Evolutionary conservation across 257 asterid genomes (phyloP).

Genomic region (Lycium barbarum): DNA sequence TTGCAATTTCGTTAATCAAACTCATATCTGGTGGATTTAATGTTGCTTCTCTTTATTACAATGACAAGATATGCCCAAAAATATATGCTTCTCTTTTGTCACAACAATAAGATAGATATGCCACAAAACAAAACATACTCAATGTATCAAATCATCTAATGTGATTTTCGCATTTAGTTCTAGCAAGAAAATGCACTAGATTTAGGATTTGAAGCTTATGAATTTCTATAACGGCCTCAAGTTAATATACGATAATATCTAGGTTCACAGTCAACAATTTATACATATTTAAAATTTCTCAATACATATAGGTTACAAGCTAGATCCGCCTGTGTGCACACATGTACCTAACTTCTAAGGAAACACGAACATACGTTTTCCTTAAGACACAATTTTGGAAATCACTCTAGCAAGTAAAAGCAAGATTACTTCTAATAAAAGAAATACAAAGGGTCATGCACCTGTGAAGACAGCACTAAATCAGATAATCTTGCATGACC

Average conservation of each 20-base stretch:
- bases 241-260: too few relatives aligned
- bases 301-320: too few relatives aligned
- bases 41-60: constrained; percentile 3
- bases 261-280: too few relatives aligned
- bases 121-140: background rate
- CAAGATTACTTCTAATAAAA: background rate
- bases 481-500: background rate
- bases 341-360: background rate
- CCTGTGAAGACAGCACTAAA: background rate
- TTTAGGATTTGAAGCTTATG: too few relatives aligned
- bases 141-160: background rate
- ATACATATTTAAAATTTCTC: too few relatives aligned
- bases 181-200: background rate
- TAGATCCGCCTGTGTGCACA: too few relatives aligned
- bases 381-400: background rate
- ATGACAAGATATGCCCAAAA: background rate
- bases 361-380: background rate
- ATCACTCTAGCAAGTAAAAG: background rate
- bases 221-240: too few relatives aligned
- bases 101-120: too few relatives aligned
- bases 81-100: too few relatives aligned
- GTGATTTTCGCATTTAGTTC: background rate
- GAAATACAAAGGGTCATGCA: background rate
- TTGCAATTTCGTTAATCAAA: background rate
- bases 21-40: background rate